phyloP scores from a whole-genome alignment of 1,139 yeast species.

The Candida anutae region DNA sequence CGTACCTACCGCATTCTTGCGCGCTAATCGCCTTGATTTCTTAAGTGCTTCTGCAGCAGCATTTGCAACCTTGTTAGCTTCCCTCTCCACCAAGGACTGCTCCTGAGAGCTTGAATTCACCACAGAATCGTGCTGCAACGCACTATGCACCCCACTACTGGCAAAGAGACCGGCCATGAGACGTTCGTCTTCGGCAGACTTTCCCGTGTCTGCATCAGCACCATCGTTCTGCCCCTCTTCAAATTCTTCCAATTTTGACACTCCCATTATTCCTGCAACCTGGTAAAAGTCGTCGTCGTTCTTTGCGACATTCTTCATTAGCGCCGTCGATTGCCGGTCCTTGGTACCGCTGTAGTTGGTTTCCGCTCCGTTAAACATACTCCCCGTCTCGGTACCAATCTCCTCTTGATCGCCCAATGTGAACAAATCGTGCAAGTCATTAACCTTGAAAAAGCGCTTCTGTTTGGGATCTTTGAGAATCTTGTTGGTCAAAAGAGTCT shows the following conservation, averaged over 20 bases:
- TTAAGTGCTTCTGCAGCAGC: conserved; percentile 70
- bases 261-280: conserved; percentile 49
- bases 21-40: conserved; percentile 57
- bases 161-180: conserved; percentile 73
- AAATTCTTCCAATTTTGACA: conserved; percentile 43
- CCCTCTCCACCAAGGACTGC: conserved; percentile 54
- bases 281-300: conserved; percentile 50
- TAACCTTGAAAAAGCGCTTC: conserved; percentile 82
- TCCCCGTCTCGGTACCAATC: conserved; percentile 58
- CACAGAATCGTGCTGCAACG: conserved; percentile 73
- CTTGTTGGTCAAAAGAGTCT: conserved; percentile 88
- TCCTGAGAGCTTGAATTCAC: conserved; percentile 48
- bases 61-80: conserved; percentile 70
- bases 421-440: conserved; percentile 85
- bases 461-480: conserved; percentile 94
- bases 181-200: conserved; percentile 44
- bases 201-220: conserved; percentile 15
- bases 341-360: conserved; percentile 17
- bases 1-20: conserved; percentile 62
- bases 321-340: conserved; percentile 17
- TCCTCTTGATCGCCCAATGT: conserved; percentile 72
- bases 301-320: conserved; percentile 19
- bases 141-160: conserved; percentile 65
- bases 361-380: conserved; percentile 51
- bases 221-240: conserved; percentile 36